phyloP scores from a whole-genome alignment of 106 monocot species.

The Dioscorea alata region DNA sequence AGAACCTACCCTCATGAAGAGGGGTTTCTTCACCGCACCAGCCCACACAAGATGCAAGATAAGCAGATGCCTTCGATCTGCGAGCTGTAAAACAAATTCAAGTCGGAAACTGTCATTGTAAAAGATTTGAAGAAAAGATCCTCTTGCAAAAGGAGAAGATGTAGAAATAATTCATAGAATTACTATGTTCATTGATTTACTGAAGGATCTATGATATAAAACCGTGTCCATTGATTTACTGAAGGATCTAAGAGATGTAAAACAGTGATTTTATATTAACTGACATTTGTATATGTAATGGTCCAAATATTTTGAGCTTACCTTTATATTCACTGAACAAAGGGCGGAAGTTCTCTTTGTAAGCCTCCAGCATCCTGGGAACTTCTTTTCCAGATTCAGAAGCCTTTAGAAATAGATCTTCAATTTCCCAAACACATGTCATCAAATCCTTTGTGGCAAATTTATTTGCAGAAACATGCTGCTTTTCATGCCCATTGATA shows the following conservation, averaged over 20 bases:
- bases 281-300: no score
- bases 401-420: slow-evolving; percentile 71
- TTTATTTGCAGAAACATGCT: slow-evolving; percentile 28
- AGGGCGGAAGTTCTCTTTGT: slow-evolving; percentile 57
- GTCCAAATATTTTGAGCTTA: neutral
- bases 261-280: no score
- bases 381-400: slow-evolving; percentile 87
- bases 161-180: no score
- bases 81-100: slow-evolving; percentile 26
- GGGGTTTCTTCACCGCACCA: slow-evolving; percentile 48
- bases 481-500: slow-evolving; percentile 44
- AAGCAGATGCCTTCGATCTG: slow-evolving; percentile 39
- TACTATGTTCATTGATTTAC: no score
- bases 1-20: slow-evolving; percentile 36
- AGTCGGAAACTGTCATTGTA: slow-evolving; percentile 5
- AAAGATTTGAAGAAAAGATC: no score
- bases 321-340: slow-evolving; percentile 53
- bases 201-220: no score
- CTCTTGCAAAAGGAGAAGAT: no score
- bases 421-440: slow-evolving; percentile 75
- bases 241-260: no score
- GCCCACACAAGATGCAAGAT: slow-evolving; percentile 37
- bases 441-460: slow-evolving; percentile 37
- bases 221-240: no score
- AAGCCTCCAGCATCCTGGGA: slow-evolving; percentile 91